Evolutionary conservation across 176 grass and related monocot genomes (phyloP), one percentile per base, ranked within the genome.

Genomic region (Coix lacrymajobi): DNA sequence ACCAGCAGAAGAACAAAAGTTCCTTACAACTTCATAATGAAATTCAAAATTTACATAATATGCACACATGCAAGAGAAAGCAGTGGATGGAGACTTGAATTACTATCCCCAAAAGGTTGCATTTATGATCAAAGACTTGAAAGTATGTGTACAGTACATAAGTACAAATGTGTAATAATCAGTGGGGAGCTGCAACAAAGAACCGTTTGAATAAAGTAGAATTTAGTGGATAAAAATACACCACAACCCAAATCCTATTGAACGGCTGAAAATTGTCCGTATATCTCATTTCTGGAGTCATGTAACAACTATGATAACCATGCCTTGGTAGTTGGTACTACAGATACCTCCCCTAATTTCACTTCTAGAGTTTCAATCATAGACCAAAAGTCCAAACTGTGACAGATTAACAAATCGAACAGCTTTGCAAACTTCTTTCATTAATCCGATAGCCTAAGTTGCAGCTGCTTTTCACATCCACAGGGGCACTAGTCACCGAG

Each of bases 1-100:
- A 68, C 25, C 5, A 85, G 43, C 3, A 79, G 15, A 81, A 87
- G 40, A 44, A 41, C 29, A 74, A 83, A n/a, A n/a, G n/a, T 31
- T 31, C 32, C 4, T 66, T 54, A 71, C 26, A 22, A 80, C 31
- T 3, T 60, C 29, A 71, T 39, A 26, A 80, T 26, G 16, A 71
- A 8, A 60, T 13, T 38, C 22, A 74, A n/a, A 66, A 32, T 75
- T 78, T 69, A 38, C 66, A 66, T 43, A 29, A 33, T 25, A 62
- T 24, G 13, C 26, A 29, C 69, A 48, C 69, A 72, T 44, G 41
- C 41, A 48, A 30, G 43, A 45, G 38, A 40, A 19, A 22, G 26
- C 16, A 22, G 19, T 31, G 76, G 31, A 33, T 66, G 44, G 22
- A 79, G 34, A 51, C 29, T 39, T 60, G 1, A 81, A 31, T 3